Base-by-base conservation (phyloP, 345 rosid genomes). In the Brassica juncea region DNA sequence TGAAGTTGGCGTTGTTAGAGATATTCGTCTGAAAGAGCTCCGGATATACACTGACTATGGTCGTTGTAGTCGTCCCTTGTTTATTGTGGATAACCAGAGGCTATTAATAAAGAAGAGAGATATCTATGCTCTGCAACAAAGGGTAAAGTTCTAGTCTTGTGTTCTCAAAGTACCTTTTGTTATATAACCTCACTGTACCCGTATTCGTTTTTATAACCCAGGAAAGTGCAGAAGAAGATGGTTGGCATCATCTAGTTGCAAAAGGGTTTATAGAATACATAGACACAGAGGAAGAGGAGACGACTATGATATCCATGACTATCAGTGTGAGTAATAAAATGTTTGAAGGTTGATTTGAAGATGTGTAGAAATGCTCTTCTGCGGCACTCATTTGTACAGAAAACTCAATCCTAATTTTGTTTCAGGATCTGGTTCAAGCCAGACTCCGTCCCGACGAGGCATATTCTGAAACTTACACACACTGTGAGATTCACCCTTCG, bases 301-400 rank as follows among this genome's bases (percentile, higher is more conserved):
- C 98, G 6, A 95, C 99, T 27, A 95, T 95, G 99, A 95, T 95
- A 74, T 93, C 99, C 68, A 95, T 95, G 99, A 95, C 99, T 31
- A 95, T 95, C 71, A 94, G 82, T 89, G 99, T 95, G 81, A 86
- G 98, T 84, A 27, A 72, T 52, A 10, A 8, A 66, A 59, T 35
- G 80, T 68, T 68, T 3, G 25, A 32, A 12, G 21, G 58, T 52
- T 52, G 49, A 28, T 19, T 39, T 34, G 21, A 59, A 44, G 63
- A 42, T 39, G 15, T 75, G 67, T 64, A 21, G 27, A 39, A 37
- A 28, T 76, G 35, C 8, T 14, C 58, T 34, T 60, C 35, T 27
- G 11, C 49, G 55, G 11, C 35, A 67, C 58, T 47, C 12, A 68
- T 37, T 66, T 66, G 34, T 21, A 59, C 57, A 27, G 47, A 72